phyloP scores from a whole-genome alignment of 495 filamentous ascomycete species.

The Mytilinidion resinicola region DNA sequence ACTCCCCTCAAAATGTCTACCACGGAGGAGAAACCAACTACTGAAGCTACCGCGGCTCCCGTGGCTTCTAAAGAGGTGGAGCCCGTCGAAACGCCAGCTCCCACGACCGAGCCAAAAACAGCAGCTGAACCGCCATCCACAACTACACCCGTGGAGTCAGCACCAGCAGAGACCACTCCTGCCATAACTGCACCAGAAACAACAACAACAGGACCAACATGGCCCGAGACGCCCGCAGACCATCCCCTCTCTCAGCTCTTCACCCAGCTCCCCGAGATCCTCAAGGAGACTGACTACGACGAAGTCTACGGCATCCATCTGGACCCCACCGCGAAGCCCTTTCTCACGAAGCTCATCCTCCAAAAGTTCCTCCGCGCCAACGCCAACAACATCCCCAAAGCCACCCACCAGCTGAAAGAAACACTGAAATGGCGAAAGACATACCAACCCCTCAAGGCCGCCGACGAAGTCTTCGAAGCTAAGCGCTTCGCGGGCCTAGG shows the following conservation, averaged over 20 bases:
- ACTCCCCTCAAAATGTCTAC: neutral
- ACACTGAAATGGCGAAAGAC: slow-evolving; percentile 75
- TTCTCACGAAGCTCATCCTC: slow-evolving; percentile 72
- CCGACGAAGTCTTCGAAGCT: slow-evolving; percentile 43
- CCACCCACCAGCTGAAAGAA: slow-evolving; percentile 66
- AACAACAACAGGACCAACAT: slow-evolving; percentile 7
- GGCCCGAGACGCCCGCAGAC: slow-evolving; percentile 22
- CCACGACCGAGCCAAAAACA: neutral
- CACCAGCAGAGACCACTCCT: neutral
- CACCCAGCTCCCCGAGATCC: slow-evolving; percentile 34
- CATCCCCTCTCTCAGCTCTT: slow-evolving; percentile 30
- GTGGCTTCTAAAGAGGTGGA: neutral
- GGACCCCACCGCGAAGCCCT: slow-evolving; percentile 41
- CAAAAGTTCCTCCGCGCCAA: slow-evolving; percentile 92
- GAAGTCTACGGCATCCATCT: slow-evolving; percentile 76
- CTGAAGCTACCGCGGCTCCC: neutral
- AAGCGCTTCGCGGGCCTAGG: slow-evolving; percentile 54
- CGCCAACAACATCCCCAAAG: slow-evolving; percentile 62
- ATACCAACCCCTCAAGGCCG: slow-evolving; percentile 44
- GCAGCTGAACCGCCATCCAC: neutral
- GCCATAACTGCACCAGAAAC: neutral
- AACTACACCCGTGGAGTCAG: neutral
- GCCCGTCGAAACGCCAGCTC: neutral
- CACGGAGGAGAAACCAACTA: neutral
- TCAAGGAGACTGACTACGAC: slow-evolving; percentile 46